These are phyloP conservation scores for Fusarium sp. DNA, from an alignment of 2,329 filamentous ascomycete species.

Conservation along the genomic window DNA sequence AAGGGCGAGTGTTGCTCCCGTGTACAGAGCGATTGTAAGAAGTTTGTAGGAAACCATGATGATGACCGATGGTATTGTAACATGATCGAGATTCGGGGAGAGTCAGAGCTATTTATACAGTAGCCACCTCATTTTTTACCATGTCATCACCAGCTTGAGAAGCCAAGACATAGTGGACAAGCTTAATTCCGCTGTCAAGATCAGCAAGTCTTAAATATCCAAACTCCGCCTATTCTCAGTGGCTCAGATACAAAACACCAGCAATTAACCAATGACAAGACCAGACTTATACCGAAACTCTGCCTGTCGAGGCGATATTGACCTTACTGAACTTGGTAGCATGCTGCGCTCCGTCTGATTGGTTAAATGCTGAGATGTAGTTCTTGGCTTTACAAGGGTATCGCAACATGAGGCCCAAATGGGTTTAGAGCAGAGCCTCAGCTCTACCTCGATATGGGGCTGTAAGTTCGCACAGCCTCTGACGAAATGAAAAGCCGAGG, in stretches of 20 bases:
- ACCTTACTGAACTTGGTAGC: neutral
- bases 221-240: neutral
- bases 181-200: neutral
- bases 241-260: neutral
- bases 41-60: conserved; percentile 14
- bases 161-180: neutral
- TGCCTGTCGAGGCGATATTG: neutral
- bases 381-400: neutral
- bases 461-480: neutral
- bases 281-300: neutral
- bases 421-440: conserved; percentile 3
- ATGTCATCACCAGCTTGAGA: neutral
- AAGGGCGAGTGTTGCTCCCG: neutral
- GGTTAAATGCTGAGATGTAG: neutral
- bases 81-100: too few relatives aligned
- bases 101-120: neutral
- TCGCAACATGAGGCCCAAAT: conserved; percentile 10
- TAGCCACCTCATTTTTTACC: too few relatives aligned
- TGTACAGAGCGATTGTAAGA: neutral
- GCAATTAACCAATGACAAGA: neutral
- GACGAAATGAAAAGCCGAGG: neutral
- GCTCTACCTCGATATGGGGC: neutral
- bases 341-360: conserved; percentile 6
- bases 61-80: neutral
- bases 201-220: neutral